A percentile compares a stretch with the other conserved stretches of the same genome.
Evolutionary conservation across 805 yeast species (phyloP).

Genomic region (Monosporozyma servazzii): DNA sequence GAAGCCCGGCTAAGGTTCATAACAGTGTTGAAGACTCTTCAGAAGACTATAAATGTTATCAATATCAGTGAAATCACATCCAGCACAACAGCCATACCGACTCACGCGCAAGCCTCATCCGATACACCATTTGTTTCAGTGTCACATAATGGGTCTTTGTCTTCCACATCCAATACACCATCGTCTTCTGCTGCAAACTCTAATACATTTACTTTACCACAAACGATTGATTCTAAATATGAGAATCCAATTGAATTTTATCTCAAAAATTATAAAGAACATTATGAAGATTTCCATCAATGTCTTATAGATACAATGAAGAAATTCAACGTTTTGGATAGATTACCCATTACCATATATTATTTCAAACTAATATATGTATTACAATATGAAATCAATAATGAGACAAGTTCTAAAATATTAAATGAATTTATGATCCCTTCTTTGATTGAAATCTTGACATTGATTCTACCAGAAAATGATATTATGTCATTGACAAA

Average conservation of each 20-base stretch:
- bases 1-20: conserved; percentile 73
- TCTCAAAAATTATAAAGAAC: conserved; percentile 20
- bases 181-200: neutral
- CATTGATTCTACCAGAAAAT: conserved; percentile 1
- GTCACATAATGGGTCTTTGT: conserved; percentile 46
- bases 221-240: conserved; percentile 46
- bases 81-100: conserved; percentile 35
- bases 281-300: conserved; percentile 29
- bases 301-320: conserved; percentile 23
- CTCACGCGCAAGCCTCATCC: conserved; percentile 50
- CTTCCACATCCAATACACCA: conserved; percentile 17
- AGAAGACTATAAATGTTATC: conserved; percentile 36
- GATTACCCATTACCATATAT: conserved; percentile 22
- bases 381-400: neutral
- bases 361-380: conserved; percentile 1
- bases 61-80: neutral
- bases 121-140: conserved; percentile 27
- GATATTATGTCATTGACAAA: conserved; percentile 4
- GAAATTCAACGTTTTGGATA: conserved; percentile 26
- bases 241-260: conserved; percentile 26
- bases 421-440: conserved; percentile 4
- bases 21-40: conserved; percentile 53
- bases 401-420: neutral
- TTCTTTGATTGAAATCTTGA: neutral
- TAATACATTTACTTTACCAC: conserved; percentile 30